Evolutionary conservation across 148 eudicot species (phyloP), one percentile per base, ranked within the genome.

Genomic region (Fallopia convolvulus): DNA sequence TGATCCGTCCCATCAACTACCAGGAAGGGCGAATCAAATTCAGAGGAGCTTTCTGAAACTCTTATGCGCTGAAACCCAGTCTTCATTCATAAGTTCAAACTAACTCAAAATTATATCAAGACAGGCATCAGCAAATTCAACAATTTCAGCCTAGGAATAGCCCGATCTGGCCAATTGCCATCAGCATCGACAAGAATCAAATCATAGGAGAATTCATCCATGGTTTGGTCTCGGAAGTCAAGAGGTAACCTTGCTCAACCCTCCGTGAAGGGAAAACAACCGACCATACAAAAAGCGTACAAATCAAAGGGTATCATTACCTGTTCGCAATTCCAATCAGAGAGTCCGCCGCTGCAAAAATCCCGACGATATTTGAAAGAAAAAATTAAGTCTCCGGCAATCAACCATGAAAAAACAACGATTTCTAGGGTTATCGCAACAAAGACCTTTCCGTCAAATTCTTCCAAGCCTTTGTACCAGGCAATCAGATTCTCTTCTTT

Each of bases 281-380:
- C 65, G 65, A 58, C 12, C 32, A 58, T 58, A 58, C 65, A 58
- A 23, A 58, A 58, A 58, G 65, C 65, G 32, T 58, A 58, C 30
- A 58, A 58, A 58, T 58, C 65, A 58, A 58, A 58, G 65, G 65
- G 65, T 58, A 21, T 58, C 65, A 58, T 20, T 58, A 58, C 65
- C 65, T 58, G 26, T 58, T 58, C 12, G 3, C 13, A 20, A 58
- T 20, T 58, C 26, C 65, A 58, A 58, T 58, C 65, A 58, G 14
- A 52, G n/a, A 21, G 32, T 58, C 65, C 30, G 65, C 65, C 2
- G 65, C 65, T 32, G 65, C 65, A 9, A 32, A 58, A 58, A 58
- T 58, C 65, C 65, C 14, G 65, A 23, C 65, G 32, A 58, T 21
- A 58, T 21, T 52, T 10, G 65, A 58, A 20, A 9, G 65, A 44